Conservation (phyloP, 176 grass and related monocot species). For the Triticum aestivum region IWGSC_CS_RefSeq_v2.1 NC_057810.1:38039323-38039822, state of each 20-base stretch:
- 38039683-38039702: not conserved
- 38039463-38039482: not conserved
- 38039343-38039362: no score
- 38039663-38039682: not conserved
- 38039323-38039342: no score
- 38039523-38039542: not conserved
- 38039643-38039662: not conserved
- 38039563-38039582: no score
- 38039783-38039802: not conserved
- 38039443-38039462: not conserved
- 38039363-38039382: no score
- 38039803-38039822: not conserved
- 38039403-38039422: not conserved
- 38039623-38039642: not conserved
- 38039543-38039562: no score
- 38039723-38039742: not conserved
- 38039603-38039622: not conserved
- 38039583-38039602: not conserved
- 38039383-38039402: not conserved
- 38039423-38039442: not conserved
- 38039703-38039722: not conserved
- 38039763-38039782: not conserved
- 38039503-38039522: not conserved
- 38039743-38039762: no score
- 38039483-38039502: not conserved